These are phyloP conservation scores for Solanum pimpinellifolium DNA, from an alignment of 257 asterid genomes.

Conservation along the genomic window DNA sequence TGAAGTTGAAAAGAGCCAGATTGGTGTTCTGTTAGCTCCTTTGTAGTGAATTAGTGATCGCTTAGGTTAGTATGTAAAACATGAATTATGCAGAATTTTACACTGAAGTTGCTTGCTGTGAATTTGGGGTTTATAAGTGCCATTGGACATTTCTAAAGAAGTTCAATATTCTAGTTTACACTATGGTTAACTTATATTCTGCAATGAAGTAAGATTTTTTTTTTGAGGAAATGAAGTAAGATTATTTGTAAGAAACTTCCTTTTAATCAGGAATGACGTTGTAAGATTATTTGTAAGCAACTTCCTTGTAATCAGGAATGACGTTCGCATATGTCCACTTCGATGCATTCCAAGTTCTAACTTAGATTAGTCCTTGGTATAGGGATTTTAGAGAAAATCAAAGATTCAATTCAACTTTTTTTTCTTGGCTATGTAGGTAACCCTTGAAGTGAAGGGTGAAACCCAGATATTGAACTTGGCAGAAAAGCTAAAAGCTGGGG, in stretches of 20 bases:
- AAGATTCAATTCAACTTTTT: background rate
- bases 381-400: background rate
- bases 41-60: background rate
- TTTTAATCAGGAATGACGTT: background rate
- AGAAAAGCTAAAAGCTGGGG: constrained; percentile 56
- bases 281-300: background rate
- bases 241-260: background rate
- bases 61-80: background rate
- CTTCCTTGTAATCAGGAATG: background rate
- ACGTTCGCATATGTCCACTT: background rate
- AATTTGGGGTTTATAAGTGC: background rate
- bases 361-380: background rate
- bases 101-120: background rate
- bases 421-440: constrained; percentile 36
- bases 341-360: background rate
- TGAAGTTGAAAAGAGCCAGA: background rate
- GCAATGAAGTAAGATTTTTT: background rate
- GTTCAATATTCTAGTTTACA: background rate
- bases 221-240: background rate
- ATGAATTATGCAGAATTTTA: background rate
- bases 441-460: constrained; percentile 91
- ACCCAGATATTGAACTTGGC: constrained; percentile 60
- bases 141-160: background rate
- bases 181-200: background rate
- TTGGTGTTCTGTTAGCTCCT: background rate